These are phyloP conservation scores for Pseudopyrenochaeta lycopersici DNA, from an alignment of 2,329 filamentous ascomycete genomes.

Conservation along the genomic window DNA sequence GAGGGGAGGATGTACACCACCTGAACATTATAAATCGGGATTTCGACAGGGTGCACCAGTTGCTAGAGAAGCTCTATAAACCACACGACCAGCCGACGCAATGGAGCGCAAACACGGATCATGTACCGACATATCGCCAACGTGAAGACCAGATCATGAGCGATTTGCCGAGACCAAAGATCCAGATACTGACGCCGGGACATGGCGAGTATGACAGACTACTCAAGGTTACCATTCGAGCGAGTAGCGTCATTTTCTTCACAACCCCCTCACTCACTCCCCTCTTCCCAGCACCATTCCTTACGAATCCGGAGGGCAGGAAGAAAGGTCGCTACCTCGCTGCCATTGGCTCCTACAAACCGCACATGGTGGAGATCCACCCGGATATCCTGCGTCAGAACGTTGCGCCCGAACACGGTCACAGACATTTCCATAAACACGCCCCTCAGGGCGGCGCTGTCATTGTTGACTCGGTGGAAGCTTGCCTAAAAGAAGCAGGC, in stretches of 20 bases:
- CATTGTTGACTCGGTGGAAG: slow-evolving; percentile 75
- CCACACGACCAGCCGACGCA: slow-evolving; percentile 46
- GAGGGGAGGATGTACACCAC: slow-evolving; percentile 73
- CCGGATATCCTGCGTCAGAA: slow-evolving; percentile 76
- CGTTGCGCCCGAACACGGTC: slow-evolving; percentile 60
- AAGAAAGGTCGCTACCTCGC: slow-evolving; percentile 76
- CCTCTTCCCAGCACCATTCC: slow-evolving; percentile 76
- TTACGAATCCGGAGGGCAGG: slow-evolving; percentile 76
- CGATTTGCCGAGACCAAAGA: slow-evolving; percentile 59
- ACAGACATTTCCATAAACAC: slow-evolving; percentile 72
- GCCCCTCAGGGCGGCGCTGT: slow-evolving; percentile 67
- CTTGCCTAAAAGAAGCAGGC: slow-evolving; percentile 82
- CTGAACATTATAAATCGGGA: slow-evolving; percentile 84
- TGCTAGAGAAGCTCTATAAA: slow-evolving; percentile 65
- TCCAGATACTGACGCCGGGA: slow-evolving; percentile 72
- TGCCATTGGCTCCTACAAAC: slow-evolving; percentile 74
- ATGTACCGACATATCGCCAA: slow-evolving; percentile 24
- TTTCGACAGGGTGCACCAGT: slow-evolving; percentile 66
- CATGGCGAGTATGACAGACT: slow-evolving; percentile 76
- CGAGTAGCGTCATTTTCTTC: slow-evolving; percentile 85
- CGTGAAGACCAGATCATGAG: slow-evolving; percentile 14
- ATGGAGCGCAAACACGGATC: slow-evolving; percentile 16
- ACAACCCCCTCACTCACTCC: slow-evolving; percentile 80
- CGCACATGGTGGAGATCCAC: slow-evolving; percentile 84
- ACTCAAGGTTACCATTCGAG: slow-evolving; percentile 74